Percentiles rank a stretch among this genome's conserved stretches.
Conservation (phyloP, 2,329 filamentous ascomycete genomes). For the Aspergillus piperis region DNA sequence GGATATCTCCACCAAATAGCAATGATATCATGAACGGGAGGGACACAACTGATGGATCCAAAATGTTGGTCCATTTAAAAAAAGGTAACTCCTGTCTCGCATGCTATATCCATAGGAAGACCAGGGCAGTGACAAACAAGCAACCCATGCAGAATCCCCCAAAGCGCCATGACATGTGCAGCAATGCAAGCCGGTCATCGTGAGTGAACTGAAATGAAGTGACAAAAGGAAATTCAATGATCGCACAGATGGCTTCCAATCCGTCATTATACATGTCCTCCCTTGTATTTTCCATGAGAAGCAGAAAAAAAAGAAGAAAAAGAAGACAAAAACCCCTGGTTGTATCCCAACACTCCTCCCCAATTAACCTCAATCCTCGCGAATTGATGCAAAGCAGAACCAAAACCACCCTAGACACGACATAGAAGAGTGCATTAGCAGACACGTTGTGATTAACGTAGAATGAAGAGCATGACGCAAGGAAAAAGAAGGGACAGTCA, state of each 20-base stretch:
- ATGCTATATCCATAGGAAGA: constrained; percentile 6
- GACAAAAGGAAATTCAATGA: constrained; percentile 19
- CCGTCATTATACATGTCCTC: constrained; percentile 24
- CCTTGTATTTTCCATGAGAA: constrained; percentile 14
- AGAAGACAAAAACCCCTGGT: neutral
- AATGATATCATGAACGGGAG: neutral
- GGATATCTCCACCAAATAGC: neutral
- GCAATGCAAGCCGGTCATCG: constrained; percentile 27
- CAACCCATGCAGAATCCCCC: constrained; percentile 18
- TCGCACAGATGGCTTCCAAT: constrained; percentile 21
- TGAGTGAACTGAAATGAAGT: constrained; percentile 9
- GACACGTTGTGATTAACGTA: constrained; percentile 5
- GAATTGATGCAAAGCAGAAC: constrained; percentile 13
- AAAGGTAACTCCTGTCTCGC: constrained; percentile 9
- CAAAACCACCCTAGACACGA: constrained; percentile 10
- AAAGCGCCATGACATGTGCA: constrained; percentile 28
- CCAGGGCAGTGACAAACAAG: constrained; percentile 1
- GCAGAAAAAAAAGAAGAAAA: constrained; percentile 11
- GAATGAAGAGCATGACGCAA: neutral
- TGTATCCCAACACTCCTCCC: constrained; percentile 12
- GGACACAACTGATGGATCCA: neutral
- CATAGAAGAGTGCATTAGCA: constrained; percentile 12
- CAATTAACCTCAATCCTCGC: constrained; percentile 14
- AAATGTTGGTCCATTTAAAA: neutral
- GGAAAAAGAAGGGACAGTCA: neutral